Evolutionary conservation across 2,329 filamentous ascomycete genomes (phyloP).

Genomic region (Ustilaginoidea virens): DNA sequence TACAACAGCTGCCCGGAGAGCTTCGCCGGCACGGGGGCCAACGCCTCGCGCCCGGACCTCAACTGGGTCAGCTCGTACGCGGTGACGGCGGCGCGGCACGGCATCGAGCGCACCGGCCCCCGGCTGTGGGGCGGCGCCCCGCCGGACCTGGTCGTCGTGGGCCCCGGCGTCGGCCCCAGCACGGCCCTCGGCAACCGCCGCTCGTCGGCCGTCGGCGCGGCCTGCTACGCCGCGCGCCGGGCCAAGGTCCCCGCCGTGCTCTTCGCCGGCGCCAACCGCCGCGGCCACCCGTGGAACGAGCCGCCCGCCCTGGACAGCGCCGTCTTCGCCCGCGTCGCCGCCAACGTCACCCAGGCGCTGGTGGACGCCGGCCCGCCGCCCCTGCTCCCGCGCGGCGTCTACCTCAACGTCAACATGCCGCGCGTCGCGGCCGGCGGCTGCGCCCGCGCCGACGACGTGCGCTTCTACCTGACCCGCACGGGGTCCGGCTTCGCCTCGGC

Average conservation of each 20-base stretch:
- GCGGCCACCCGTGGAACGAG: constrained; percentile 37
- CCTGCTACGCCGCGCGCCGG: constrained; percentile 38
- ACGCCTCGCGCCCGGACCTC: constrained; percentile 38
- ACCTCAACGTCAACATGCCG: constrained; percentile 57
- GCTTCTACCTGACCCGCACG: constrained; percentile 49
- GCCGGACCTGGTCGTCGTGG: constrained; percentile 3
- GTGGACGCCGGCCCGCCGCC: constrained; percentile 44
- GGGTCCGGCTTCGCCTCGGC: constrained; percentile 35
- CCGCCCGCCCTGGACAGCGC: constrained; percentile 36
- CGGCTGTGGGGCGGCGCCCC: constrained; percentile 33
- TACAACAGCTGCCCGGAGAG: constrained; percentile 44
- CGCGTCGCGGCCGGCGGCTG: constrained; percentile 31
- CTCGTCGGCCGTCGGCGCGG: constrained; percentile 50
- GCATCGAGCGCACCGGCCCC: constrained; percentile 40
- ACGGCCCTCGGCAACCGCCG: too few species aligned
- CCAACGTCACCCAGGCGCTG: constrained; percentile 39
- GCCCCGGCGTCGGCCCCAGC: constrained; percentile 47
- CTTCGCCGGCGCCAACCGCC: constrained; percentile 41
- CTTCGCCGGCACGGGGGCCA: constrained; percentile 39
- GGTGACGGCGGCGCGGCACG: constrained; percentile 46
- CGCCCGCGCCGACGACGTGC: constrained; percentile 35
- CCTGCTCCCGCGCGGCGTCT: constrained; percentile 42
- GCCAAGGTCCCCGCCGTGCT: constrained; percentile 49
- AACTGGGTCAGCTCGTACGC: constrained; percentile 63
- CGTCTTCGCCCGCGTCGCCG: constrained; percentile 49